These are phyloP conservation scores for Trichoderma koningiopsis DNA, from an alignment of 2,329 filamentous ascomycete species.

Conservation along the genomic window DNA sequence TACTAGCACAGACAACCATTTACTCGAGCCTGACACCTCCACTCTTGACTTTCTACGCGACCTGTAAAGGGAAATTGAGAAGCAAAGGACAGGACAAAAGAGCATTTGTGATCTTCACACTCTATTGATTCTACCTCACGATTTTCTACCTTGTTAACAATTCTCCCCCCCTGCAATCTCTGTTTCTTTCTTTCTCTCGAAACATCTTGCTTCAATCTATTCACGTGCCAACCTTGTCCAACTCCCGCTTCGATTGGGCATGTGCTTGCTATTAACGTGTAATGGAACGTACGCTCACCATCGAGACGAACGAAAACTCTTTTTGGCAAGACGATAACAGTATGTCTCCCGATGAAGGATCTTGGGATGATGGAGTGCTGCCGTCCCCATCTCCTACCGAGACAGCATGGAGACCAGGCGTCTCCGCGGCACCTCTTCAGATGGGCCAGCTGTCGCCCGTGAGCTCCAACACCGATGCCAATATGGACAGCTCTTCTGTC, in stretches of 20 bases:
- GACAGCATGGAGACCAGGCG: constrained; percentile 34
- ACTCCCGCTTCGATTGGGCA: constrained; percentile 33
- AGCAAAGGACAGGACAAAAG: not conserved
- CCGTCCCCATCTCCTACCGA: constrained; percentile 41
- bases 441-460: constrained; percentile 56
- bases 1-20: constrained; percentile 32
- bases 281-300: constrained; percentile 51
- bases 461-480: constrained; percentile 52
- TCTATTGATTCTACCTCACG: not conserved
- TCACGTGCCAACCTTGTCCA: not conserved
- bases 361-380: constrained; percentile 33
- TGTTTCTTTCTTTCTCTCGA: constrained; percentile 18
- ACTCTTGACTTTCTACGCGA: constrained; percentile 31
- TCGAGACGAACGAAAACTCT: constrained; percentile 46
- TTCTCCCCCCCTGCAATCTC: not conserved
- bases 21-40: constrained; percentile 34
- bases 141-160: not conserved
- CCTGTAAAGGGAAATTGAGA: not conserved
- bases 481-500: constrained; percentile 43
- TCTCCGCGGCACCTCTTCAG: constrained; percentile 38
- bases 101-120: constrained; percentile 5
- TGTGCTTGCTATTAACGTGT: constrained; percentile 48
- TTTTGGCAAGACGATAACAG: constrained; percentile 51
- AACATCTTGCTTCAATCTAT: not conserved
- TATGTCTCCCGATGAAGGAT: constrained; percentile 48